Percentiles rank a stretch among this genome's conserved stretches.
Conservation (phyloP, 1,284 basidiomycete species). For the Prillingera fragicola region DNA sequence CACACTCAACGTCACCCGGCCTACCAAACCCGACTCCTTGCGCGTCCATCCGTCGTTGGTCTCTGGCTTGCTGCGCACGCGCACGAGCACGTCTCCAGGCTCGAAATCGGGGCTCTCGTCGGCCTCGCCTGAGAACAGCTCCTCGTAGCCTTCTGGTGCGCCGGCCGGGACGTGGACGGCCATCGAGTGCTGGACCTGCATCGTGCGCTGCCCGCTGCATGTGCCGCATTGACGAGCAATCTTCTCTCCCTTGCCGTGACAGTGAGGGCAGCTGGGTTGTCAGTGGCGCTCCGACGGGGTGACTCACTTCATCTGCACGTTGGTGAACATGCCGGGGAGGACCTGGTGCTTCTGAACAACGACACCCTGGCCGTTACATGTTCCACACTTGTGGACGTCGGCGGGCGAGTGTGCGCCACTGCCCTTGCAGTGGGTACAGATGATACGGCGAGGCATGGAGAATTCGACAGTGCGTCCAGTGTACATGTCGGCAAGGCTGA, state of each 20-base stretch:
- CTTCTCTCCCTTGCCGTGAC: slow-evolving; percentile 71
- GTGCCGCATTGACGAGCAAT: slow-evolving; percentile 70
- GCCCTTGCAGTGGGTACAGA: slow-evolving; percentile 89
- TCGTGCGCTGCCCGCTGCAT: slow-evolving; percentile 73
- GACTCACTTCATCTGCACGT: slow-evolving; percentile 47
- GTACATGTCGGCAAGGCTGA: slow-evolving; percentile 80
- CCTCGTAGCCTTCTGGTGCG: slow-evolving; percentile 84
- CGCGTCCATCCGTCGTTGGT: slow-evolving; percentile 64
- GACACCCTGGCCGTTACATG: slow-evolving; percentile 77
- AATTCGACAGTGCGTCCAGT: slow-evolving; percentile 81
- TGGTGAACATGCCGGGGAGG: slow-evolving; percentile 84
- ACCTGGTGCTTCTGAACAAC: slow-evolving; percentile 84
- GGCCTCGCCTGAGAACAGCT: slow-evolving; percentile 84
- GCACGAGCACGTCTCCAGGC: slow-evolving; percentile 79
- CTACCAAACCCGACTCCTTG: slow-evolving; percentile 82
- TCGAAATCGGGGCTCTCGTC: slow-evolving; percentile 92
- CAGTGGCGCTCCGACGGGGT: not conserved
- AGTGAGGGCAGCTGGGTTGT: slow-evolving; percentile 63
- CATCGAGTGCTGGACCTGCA: slow-evolving; percentile 59
- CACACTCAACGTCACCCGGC: slow-evolving; percentile 79
- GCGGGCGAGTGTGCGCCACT: slow-evolving; percentile 79
- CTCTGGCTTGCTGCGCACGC: slow-evolving; percentile 62
- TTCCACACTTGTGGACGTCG: slow-evolving; percentile 74
- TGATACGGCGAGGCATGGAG: slow-evolving; percentile 76
- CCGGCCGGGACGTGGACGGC: slow-evolving; percentile 75